Percentiles rank a stretch among this genome's conserved stretches.
These are phyloP conservation scores for Pugionium cornutum DNA, from an alignment of 345 rosid genomes.

Conservation along the genomic window DNA sequence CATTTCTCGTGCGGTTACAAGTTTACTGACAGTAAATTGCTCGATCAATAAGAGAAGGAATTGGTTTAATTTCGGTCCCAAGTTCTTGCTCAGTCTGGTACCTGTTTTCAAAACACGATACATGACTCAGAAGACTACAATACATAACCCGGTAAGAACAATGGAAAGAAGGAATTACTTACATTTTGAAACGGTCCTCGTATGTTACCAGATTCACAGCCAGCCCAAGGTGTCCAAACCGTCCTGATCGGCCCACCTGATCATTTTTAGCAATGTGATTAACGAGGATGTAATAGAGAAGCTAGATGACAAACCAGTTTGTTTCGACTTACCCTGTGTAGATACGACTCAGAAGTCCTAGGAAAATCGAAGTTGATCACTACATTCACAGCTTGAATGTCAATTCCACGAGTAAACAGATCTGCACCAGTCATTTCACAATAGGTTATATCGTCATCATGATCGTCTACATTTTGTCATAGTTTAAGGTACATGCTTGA, in stretches of 20 bases:
- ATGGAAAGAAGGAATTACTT: conserved; percentile 12
- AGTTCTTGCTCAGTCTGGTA: conserved; percentile 99
- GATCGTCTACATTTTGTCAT: neutral
- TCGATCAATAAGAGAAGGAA: conserved; percentile 93
- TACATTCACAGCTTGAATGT: conserved; percentile 99
- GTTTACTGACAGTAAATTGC: conserved; percentile 85
- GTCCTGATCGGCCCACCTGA: conserved; percentile 98
- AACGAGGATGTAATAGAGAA: conserved; percentile 1
- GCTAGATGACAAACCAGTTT: neutral
- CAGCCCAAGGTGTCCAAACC: conserved; percentile 99
- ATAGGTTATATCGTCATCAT: conserved; percentile 12
- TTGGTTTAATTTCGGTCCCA: conserved; percentile 98
- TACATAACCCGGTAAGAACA: neutral
- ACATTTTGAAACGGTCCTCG: conserved; percentile 99
- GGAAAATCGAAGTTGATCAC: conserved; percentile 98
- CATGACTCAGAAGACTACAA: conserved; percentile 9
- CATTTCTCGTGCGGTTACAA: conserved; percentile 17
- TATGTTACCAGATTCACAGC: conserved; percentile 99
- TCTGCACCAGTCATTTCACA: conserved; percentile 52
- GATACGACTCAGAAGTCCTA: conserved; percentile 93
- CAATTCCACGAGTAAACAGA: conserved; percentile 97
- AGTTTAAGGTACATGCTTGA: conserved; percentile 20
- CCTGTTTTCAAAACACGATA: conserved; percentile 50
- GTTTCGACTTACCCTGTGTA: conserved; percentile 78
- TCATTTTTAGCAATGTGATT: neutral